These are phyloP conservation scores for Aureobasidium pullulans DNA, from an alignment of 2,329 filamentous ascomycete genomes.

Conservation along the genomic window DNA sequence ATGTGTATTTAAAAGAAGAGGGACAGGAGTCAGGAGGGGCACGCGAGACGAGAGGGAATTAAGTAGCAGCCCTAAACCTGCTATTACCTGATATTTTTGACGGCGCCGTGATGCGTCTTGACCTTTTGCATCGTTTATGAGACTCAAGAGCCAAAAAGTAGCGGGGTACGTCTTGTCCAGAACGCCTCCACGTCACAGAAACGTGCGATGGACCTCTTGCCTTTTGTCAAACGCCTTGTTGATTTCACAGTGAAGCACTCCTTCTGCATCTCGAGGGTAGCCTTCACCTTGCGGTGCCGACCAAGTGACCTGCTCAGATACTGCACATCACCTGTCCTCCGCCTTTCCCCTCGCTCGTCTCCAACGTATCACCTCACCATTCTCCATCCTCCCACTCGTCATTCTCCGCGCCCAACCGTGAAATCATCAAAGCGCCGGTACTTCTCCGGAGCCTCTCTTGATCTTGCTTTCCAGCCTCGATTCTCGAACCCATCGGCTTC, in stretches of 20 bases:
- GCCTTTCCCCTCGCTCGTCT: constrained; percentile 5
- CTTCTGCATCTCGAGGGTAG: not conserved
- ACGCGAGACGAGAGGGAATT: constrained; percentile 1
- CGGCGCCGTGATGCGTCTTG: not conserved
- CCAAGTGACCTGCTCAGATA: not conserved
- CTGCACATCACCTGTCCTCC: constrained; percentile 8
- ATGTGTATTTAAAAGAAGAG: not conserved
- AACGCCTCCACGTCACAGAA: not conserved
- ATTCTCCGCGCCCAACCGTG: constrained; percentile 6
- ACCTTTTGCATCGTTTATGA: not conserved
- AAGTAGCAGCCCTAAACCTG: not conserved
- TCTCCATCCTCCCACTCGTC: constrained; percentile 8
- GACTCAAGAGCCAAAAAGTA: not conserved
- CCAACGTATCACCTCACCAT: constrained; percentile 1
- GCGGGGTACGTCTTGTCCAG: not conserved
- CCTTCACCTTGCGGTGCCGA: not conserved
- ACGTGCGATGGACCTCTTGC: not conserved
- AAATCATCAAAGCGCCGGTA: constrained; percentile 8
- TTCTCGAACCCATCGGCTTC: not conserved
- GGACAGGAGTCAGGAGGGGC: not conserved
- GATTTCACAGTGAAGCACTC: not conserved
- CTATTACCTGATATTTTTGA: not conserved
- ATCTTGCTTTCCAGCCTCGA: not conserved
- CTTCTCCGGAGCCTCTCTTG: constrained; percentile 11
- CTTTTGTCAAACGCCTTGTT: not conserved